Conservation (phyloP, 768 basidiomycete genomes). For the Tricholomella constricta region DNA sequence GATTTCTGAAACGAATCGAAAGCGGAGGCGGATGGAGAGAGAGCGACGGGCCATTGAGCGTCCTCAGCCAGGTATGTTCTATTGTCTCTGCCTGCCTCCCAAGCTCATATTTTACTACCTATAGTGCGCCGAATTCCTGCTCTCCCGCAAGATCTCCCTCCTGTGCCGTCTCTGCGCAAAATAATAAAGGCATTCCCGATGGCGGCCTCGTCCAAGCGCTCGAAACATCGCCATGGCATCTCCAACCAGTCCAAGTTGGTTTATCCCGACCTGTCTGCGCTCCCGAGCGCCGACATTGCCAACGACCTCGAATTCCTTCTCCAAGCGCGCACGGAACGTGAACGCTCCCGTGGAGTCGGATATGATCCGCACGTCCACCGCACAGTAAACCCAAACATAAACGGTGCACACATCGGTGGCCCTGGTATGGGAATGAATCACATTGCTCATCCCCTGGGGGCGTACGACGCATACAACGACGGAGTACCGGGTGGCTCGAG, state of each 20-base stretch:
- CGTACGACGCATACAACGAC: slow-evolving; percentile 9
- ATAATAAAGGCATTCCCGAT: slow-evolving; percentile 50
- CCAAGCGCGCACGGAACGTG: slow-evolving; percentile 40
- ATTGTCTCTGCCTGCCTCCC: neutral
- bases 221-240: slow-evolving; percentile 19
- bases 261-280: slow-evolving; percentile 48
- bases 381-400: slow-evolving; percentile 7
- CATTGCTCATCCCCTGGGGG: neutral
- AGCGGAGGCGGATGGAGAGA: slow-evolving; percentile 81
- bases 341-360: slow-evolving; percentile 13
- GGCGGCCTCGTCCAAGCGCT: slow-evolving; percentile 24
- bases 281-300: slow-evolving; percentile 49
- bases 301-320: slow-evolving; percentile 57
- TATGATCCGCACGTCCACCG: slow-evolving; percentile 20
- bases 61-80: slow-evolving; percentile 66
- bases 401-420: neutral
- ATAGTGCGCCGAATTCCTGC: slow-evolving; percentile 65
- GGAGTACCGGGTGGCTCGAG: slow-evolving; percentile 5
- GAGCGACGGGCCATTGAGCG: slow-evolving; percentile 79
- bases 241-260: slow-evolving; percentile 29
- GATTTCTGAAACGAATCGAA: slow-evolving; percentile 88
- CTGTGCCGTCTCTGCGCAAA: slow-evolving; percentile 65
- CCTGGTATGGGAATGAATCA: neutral
- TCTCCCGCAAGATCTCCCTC: slow-evolving; percentile 50
- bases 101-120: slow-evolving; percentile 1